Base-by-base conservation (phyloP, 441 rosid species). In the Erodium moschatum region DNA sequence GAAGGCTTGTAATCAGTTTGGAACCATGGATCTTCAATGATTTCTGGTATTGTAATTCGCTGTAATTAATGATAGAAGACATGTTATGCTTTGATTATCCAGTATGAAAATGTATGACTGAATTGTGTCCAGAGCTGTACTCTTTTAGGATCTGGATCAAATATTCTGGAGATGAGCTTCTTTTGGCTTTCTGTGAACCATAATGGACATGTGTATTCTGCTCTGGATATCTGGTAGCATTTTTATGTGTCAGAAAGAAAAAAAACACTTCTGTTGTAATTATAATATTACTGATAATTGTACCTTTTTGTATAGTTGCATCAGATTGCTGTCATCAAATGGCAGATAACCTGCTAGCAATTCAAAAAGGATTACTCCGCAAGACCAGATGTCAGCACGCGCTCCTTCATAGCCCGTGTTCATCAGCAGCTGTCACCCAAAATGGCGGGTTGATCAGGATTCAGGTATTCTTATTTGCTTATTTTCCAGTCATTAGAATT, bases 361-460 rank as follows among this genome's bases (percentile, higher is more conserved):
- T 65, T 93, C 95, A 54, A 85, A 89, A 46, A 91, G 95, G 78
- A 91, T 82, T 66, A 91, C 91, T 72, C 89, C 88, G 73, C 92
- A 88, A 15, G 98, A 88, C 97, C 98, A 91, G 71, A 89, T 81
- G 79, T 91, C 98, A 48, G 96, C 96, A 19, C 88, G 85, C 69
- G 96, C 87, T 78, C 96, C 98, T 33, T 90, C 82, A 77, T 91
- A 89, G 6, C 89, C 89, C 78, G 82, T 89, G 73, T 76, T 83
- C 72, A 81, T 83, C n/a, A 93, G 85, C 72, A 93, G 74, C 98
- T 93, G 88, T 72, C 75, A 16, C 13, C 5, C 38, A 33, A 33
- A 33, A 3, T 33, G 38, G 38, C 1, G 38, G 27, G 27, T 5
- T 33, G 38, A 33, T 33, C 38, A 33, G 3, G 6, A 33, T 33